phyloP scores from a whole-genome alignment of 2,329 filamentous ascomycete species.

The Talaromyces sp. region DNA sequence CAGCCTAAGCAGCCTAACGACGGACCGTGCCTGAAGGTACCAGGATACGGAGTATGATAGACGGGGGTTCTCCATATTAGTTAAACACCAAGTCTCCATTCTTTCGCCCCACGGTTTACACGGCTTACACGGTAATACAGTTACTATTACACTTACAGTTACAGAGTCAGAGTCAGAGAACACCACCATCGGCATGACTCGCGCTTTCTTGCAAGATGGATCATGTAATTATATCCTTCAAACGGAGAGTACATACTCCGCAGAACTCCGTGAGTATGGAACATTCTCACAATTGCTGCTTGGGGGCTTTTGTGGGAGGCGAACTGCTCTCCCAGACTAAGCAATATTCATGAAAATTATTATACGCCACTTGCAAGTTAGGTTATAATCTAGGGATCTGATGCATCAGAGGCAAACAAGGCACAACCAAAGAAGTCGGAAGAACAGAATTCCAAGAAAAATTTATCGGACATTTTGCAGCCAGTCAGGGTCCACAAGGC shows the following conservation, averaged over 20 bases:
- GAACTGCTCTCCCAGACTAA: too few species aligned
- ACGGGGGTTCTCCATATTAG: not conserved
- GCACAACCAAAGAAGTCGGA: too few species aligned
- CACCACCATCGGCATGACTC: not conserved
- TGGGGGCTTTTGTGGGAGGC: too few species aligned
- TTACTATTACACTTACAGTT: not conserved
- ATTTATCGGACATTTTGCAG: not conserved
- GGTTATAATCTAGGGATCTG: not conserved
- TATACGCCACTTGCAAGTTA: not conserved
- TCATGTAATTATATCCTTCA: not conserved
- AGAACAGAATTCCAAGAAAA: too few species aligned
- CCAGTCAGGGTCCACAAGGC: not conserved
- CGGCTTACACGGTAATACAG: not conserved
- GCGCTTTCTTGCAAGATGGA: not conserved
- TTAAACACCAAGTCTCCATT: too few species aligned
- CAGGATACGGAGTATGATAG: not conserved
- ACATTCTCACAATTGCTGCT: too few species aligned
- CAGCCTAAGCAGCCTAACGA: not conserved
- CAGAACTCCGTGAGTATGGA: too few species aligned
- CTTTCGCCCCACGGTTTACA: not conserved
- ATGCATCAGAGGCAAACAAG: too few species aligned
- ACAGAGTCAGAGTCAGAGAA: not conserved
- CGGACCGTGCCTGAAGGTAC: not conserved
- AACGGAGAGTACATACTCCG: too few species aligned
- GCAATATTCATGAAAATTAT: too few species aligned